These are phyloP conservation scores for Phlebiopsis gigantea DNA, from an alignment of 768 basidiomycete species.

Conservation along the genomic window DNA sequence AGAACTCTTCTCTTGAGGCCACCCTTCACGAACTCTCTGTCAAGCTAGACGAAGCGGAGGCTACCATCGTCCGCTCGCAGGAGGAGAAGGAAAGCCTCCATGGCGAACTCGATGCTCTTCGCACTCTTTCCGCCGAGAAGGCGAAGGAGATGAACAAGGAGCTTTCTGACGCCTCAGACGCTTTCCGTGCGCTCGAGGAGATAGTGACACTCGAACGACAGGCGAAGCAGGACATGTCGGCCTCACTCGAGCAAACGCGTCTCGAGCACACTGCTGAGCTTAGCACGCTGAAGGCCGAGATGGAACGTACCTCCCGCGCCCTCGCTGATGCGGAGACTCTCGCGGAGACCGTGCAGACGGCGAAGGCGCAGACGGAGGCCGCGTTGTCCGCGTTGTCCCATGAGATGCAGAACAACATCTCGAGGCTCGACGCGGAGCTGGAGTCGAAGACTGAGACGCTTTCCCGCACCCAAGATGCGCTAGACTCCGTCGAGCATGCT, in stretches of 20 bases:
- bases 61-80: neutral
- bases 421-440: slow-evolving; percentile 1
- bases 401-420: neutral
- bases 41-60: neutral
- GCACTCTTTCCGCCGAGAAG: neutral
- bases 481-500: neutral
- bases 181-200: slow-evolving; percentile 1
- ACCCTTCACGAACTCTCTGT: neutral
- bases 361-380: neutral
- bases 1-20: neutral
- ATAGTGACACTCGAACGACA: neutral
- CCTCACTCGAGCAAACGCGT: neutral
- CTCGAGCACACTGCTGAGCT: neutral
- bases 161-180: neutral
- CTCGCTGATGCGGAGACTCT: neutral
- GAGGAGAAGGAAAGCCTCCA: neutral
- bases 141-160: neutral
- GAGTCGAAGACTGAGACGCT: neutral
- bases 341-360: neutral
- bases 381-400: neutral
- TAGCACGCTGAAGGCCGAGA: neutral
- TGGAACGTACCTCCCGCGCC: neutral
- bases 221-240: neutral
- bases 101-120: neutral
- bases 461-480: neutral